Conservation (phyloP, 139 green algal species). For the Yamagishiella unicocca region DNA sequence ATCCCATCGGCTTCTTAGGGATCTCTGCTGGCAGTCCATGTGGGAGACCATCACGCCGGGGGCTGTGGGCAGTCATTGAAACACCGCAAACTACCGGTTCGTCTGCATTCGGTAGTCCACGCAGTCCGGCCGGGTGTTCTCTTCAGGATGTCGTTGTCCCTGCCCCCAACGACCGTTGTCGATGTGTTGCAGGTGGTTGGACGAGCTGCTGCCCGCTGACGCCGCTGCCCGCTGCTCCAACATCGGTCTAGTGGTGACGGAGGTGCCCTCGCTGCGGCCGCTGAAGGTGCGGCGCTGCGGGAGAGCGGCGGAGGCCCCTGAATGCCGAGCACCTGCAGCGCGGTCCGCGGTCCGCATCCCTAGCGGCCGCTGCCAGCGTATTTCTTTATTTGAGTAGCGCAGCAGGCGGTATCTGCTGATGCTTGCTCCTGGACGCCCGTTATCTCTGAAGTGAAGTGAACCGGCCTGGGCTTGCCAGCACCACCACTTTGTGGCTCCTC, state of each 20-base stretch:
- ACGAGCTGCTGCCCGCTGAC: slow-evolving; percentile 30
- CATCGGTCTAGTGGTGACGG: slow-evolving; percentile 16
- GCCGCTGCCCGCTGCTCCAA: slow-evolving; percentile 13
- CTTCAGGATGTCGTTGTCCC: background rate
- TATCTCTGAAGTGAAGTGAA: too few relatives aligned
- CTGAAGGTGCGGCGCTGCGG: background rate
- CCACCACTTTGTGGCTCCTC: too few relatives aligned
- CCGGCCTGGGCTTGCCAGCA: too few relatives aligned
- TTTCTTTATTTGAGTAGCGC: too few relatives aligned
- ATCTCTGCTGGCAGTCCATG: too few relatives aligned
- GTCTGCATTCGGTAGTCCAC: background rate
- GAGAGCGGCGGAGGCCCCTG: background rate
- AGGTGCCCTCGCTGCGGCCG: slow-evolving; percentile 31
- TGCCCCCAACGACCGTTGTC: background rate
- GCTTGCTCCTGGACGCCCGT: too few relatives aligned
- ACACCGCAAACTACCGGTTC: background rate
- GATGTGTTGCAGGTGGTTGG: slow-evolving; percentile 2
- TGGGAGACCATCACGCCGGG: too few relatives aligned
- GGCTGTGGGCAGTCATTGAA: background rate
- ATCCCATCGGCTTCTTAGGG: background rate
- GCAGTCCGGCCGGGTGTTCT: background rate
- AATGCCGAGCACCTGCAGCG: too few relatives aligned
- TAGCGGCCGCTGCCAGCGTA: too few relatives aligned
- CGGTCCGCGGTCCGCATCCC: too few relatives aligned
- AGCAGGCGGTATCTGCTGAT: too few relatives aligned